Base-by-base conservation (phyloP, 495 filamentous ascomycete genomes). In the Penicillium macrosclerotiorum region DNA sequence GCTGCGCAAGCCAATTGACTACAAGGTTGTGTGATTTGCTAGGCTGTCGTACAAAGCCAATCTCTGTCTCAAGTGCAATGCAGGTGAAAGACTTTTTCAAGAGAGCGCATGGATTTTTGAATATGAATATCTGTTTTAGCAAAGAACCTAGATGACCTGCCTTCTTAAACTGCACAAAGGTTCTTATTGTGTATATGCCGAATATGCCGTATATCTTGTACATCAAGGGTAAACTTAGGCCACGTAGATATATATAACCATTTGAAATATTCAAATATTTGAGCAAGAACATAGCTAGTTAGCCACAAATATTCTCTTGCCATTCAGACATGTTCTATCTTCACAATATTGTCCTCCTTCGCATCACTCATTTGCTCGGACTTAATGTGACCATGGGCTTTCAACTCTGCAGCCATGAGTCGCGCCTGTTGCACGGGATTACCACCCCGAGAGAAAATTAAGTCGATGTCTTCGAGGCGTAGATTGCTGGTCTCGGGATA, bases 1-100 rank as follows among this genome's bases (percentile, higher is more conserved):
- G 79, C 75, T 22, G 73, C 68, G 22, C 72, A 69, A 63, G 64
- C 71, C 42, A 49, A 45, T 25, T 63, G 62, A 62, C 43, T 71
- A 31, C 44, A 39, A 34, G 49, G 41, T 30, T 57, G 44, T 55
- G 31, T 57, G 49, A 55, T 60, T 19, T 49, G 25, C 23, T 58
- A 47, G 37, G 37, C 18, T 36, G 12, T 11, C 27, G 42, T 29
- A 30, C 32, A 26, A 12, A 5, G 30, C 20, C 13, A 31, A 24
- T n/a, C 14, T 20, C 13, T 11, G 8, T 30, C 17, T 8, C 30
- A 1, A 25, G 20, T n/a, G 34, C 3, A 23, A 18, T 23, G 14
- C 7, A n/a, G 14, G 16, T n/a, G n/a, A n/a, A 23, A 8, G 35
- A 8, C n/a, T n/a, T n/a, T n/a, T n/a, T n/a, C n/a, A n/a, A n/a